Conservation (phyloP, 2,329 filamentous ascomycete species). For the Neodidymelliopsis sp. region DNA sequence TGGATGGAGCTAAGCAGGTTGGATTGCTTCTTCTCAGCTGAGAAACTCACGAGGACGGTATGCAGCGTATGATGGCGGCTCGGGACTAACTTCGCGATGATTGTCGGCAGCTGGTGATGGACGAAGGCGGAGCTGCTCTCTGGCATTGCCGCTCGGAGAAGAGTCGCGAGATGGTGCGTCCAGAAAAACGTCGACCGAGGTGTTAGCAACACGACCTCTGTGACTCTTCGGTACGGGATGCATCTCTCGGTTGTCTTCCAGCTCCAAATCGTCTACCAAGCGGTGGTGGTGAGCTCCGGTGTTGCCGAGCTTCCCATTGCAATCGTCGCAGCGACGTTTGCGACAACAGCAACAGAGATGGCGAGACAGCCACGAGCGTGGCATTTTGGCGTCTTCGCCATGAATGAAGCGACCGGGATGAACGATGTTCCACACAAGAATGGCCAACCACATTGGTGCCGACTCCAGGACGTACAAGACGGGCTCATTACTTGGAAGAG, state of each 20-base stretch:
- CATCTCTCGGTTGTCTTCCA: slow-evolving; percentile 19
- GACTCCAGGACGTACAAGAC: slow-evolving; percentile 63
- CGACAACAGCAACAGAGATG: slow-evolving; percentile 27
- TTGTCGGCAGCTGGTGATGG: slow-evolving; percentile 12
- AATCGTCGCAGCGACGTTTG: slow-evolving; percentile 26
- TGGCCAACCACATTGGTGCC: slow-evolving; percentile 60
- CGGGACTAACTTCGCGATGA: slow-evolving; percentile 16
- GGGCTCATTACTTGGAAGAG: slow-evolving; percentile 58
- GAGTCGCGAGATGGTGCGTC: slow-evolving; percentile 7
- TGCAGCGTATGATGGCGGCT: slow-evolving; percentile 18
- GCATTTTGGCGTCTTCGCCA: slow-evolving; percentile 26
- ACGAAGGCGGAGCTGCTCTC: slow-evolving; percentile 14
- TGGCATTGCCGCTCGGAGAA: slow-evolving; percentile 10
- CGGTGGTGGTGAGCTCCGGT: slow-evolving; percentile 17
- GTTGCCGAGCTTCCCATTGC: slow-evolving; percentile 24
- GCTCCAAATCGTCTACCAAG: slow-evolving; percentile 6
- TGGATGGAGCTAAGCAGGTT: too few relatives aligned
- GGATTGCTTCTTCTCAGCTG: slow-evolving; percentile 3
- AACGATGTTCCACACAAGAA: slow-evolving; percentile 28
- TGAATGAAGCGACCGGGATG: slow-evolving; percentile 23
- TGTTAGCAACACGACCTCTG: slow-evolving; percentile 6
- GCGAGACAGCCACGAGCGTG: slow-evolving; percentile 27
- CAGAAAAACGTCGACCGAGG: slow-evolving; percentile 4
- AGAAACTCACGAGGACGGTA: slow-evolving; percentile 13
- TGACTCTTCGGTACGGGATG: not conserved